A percentile compares a stretch with the other conserved stretches of the same genome.
Evolutionary conservation across 768 basidiomycete genomes (phyloP).

Genomic region (Trametes cubensis): DNA sequence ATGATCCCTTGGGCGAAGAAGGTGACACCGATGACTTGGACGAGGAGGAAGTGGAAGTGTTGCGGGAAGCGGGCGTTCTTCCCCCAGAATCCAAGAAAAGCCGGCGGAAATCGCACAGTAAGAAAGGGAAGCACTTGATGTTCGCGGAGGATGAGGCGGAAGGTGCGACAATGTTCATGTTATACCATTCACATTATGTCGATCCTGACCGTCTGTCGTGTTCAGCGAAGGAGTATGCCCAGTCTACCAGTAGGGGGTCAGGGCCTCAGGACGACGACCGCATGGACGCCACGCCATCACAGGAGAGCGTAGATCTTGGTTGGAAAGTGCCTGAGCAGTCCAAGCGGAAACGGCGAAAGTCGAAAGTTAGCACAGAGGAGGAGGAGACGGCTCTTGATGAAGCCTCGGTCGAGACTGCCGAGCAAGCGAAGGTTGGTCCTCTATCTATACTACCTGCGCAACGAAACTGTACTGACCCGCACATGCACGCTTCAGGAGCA

Average conservation of each 20-base stretch:
- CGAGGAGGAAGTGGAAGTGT: constrained; percentile 50
- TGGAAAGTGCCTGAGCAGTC: constrained; percentile 50
- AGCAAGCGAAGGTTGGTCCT: constrained; percentile 32
- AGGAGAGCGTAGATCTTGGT: constrained; percentile 37
- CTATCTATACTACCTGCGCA: background rate
- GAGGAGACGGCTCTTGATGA: constrained; percentile 5
- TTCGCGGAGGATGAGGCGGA: constrained; percentile 70
- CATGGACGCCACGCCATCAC: constrained; percentile 17
- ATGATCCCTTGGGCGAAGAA: constrained; percentile 39
- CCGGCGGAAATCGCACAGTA: constrained; percentile 32
- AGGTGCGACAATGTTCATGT: constrained; percentile 44
- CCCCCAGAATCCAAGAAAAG: constrained; percentile 39
- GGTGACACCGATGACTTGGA: constrained; percentile 48
- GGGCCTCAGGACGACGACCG: constrained; percentile 11
- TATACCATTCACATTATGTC: too few relatives aligned
- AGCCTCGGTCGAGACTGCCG: constrained; percentile 29
- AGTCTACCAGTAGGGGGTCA: constrained; percentile 17
- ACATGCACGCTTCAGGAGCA: constrained; percentile 40
- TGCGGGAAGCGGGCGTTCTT: constrained; percentile 66
- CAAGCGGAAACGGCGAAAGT: constrained; percentile 37
- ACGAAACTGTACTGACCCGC: background rate
- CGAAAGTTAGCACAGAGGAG: constrained; percentile 4
- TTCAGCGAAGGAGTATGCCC: constrained; percentile 34
- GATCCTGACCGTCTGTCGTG: background rate
- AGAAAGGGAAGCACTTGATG: constrained; percentile 55